Evolutionary conservation across 805 yeast genomes (phyloP).

Genomic region (Candida pseudoglaebosa): DNA sequence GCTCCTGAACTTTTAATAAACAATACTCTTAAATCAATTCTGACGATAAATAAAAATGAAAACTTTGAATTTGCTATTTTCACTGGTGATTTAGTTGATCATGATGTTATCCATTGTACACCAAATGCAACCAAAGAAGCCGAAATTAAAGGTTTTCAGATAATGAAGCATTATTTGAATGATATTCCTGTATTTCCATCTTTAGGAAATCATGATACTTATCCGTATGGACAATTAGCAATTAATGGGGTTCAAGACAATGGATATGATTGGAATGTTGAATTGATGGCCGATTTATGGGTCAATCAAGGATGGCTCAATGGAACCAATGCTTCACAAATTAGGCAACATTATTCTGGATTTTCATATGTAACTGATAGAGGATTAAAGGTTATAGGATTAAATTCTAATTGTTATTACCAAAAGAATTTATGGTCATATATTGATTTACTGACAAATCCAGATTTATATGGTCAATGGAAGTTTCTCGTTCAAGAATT

Average conservation of each 20-base stretch:
- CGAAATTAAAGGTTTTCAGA: constrained; percentile 65
- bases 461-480: constrained; percentile 62
- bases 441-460: constrained; percentile 50
- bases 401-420: constrained; percentile 69
- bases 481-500: constrained; percentile 59
- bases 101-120: constrained; percentile 49
- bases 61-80: constrained; percentile 59
- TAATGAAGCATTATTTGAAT: constrained; percentile 50
- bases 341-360: constrained; percentile 55
- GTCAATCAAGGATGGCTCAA: constrained; percentile 36
- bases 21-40: constrained; percentile 42
- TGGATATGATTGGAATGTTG: constrained; percentile 36
- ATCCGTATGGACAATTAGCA: constrained; percentile 68
- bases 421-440: constrained; percentile 50
- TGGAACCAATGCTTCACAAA: constrained; percentile 22
- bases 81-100: constrained; percentile 75
- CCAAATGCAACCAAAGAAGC: constrained; percentile 65
- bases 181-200: constrained; percentile 57
- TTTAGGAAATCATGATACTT: constrained; percentile 70
- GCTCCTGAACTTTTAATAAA: constrained; percentile 61
- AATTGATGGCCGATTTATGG: constrained; percentile 34
- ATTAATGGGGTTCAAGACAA: constrained; percentile 33
- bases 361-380: constrained; percentile 51
- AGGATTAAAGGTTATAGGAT: constrained; percentile 57
- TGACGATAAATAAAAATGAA: constrained; percentile 17